Evolutionary conservation across 1,284 basidiomycete species (phyloP).

Genomic region (Malassezia vespertilionis): DNA sequence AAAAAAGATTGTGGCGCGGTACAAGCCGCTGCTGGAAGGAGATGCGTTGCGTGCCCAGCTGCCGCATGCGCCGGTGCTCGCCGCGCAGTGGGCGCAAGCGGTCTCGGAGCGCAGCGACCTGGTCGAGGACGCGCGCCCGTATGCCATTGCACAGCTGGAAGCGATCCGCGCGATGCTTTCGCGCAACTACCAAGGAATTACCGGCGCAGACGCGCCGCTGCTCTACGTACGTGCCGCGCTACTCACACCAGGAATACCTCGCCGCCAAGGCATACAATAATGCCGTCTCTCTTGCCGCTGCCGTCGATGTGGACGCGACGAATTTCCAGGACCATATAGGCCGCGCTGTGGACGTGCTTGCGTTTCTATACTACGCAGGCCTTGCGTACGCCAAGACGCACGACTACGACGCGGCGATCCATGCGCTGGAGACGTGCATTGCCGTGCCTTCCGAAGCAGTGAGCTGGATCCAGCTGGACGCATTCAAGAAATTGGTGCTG

Average conservation of each 20-base stretch:
- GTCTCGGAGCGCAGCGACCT: neutral
- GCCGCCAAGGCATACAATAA: neutral
- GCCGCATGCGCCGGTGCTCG: too few relatives aligned
- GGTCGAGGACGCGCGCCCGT: neutral
- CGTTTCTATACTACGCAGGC: conserved; percentile 36
- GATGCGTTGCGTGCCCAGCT: too few relatives aligned
- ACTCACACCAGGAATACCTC: conserved; percentile 8
- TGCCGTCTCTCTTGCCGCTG: neutral
- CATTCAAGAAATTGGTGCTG: conserved; percentile 66
- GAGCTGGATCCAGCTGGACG: conserved; percentile 67
- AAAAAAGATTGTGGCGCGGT: too few relatives aligned
- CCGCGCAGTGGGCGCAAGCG: conserved; percentile 3
- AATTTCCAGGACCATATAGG: neutral
- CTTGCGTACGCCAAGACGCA: conserved; percentile 25
- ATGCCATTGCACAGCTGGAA: too few relatives aligned
- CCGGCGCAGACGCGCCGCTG: conserved; percentile 8
- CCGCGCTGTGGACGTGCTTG: conserved; percentile 22
- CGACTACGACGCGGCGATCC: conserved; percentile 21
- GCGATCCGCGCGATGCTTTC: too few relatives aligned
- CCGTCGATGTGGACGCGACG: neutral
- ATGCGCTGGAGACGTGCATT: conserved; percentile 50
- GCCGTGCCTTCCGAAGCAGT: conserved; percentile 59
- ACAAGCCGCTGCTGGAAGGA: too few relatives aligned
- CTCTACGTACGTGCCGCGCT: conserved; percentile 1
- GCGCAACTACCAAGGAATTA: conserved; percentile 2